Evolutionary conservation across 305 asterid species (phyloP).

Genomic region (Solanum chacoense): DNA sequence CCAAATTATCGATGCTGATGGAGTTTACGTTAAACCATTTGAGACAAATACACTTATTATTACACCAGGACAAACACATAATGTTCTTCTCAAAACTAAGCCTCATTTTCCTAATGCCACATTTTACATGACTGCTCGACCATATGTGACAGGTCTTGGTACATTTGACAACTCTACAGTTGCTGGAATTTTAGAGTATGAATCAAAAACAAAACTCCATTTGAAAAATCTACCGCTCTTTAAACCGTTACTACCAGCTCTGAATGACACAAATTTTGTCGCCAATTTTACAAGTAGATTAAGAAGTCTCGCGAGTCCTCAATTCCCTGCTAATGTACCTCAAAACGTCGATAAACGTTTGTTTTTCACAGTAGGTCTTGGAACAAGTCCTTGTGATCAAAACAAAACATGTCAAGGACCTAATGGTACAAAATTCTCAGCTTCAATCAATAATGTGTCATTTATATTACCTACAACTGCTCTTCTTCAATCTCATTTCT

Average conservation of each 20-base stretch:
- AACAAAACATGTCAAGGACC: slow-evolving; percentile 45
- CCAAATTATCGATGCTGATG: slow-evolving; percentile 27
- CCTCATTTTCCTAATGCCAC: slow-evolving; percentile 18
- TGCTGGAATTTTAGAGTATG: slow-evolving; percentile 33
- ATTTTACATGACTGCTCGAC: slow-evolving; percentile 34
- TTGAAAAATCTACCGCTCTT: slow-evolving; percentile 17
- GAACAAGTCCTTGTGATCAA: slow-evolving; percentile 30
- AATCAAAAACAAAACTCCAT: slow-evolving; percentile 8
- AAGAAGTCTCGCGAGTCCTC: slow-evolving; percentile 14
- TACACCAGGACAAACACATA: slow-evolving; percentile 41
- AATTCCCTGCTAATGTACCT: slow-evolving; percentile 34
- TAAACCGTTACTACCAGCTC: slow-evolving; percentile 29
- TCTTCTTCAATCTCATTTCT: slow-evolving; percentile 37
- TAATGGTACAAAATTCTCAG: slow-evolving; percentile 35
- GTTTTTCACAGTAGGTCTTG: slow-evolving; percentile 41
- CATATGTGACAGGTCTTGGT: slow-evolving; percentile 33
- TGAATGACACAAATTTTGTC: slow-evolving; percentile 33
- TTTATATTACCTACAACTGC: slow-evolving; percentile 32
- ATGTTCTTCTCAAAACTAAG: slow-evolving; percentile 34
- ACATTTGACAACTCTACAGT: slow-evolving; percentile 39
- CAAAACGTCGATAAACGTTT: slow-evolving; percentile 20
- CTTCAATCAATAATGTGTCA: slow-evolving; percentile 35
- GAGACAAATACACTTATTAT: slow-evolving; percentile 22
- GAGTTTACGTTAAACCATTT: slow-evolving; percentile 33
- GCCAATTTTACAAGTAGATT: slow-evolving; percentile 21